Conservation (phyloP, 2,329 filamentous ascomycete species). For the Leptographium lundbergii region DNA sequence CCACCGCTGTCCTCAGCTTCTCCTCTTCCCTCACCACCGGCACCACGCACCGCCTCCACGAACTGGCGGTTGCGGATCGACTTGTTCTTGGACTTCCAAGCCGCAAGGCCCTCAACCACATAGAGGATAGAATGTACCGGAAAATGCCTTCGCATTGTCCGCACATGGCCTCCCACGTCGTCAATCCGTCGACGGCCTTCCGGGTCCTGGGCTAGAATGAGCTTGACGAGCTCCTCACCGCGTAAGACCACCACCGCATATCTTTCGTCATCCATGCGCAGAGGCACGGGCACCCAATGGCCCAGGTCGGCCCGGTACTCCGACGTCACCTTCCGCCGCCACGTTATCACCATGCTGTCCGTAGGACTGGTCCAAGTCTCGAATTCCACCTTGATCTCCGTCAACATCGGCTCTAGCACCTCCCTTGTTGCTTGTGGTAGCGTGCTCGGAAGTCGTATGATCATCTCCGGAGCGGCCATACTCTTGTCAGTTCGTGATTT, state of each 20-base stretch:
- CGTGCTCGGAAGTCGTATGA: conserved; percentile 52
- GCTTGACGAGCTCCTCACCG: conserved; percentile 52
- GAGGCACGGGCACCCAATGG: conserved; percentile 50
- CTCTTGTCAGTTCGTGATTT: conserved; percentile 63
- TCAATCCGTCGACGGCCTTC: not conserved
- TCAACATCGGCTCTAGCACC: conserved; percentile 37
- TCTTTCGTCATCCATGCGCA: conserved; percentile 39
- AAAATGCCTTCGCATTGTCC: conserved; percentile 40
- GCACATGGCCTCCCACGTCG: conserved; percentile 44
- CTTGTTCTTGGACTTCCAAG: conserved; percentile 57
- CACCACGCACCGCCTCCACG: conserved; percentile 45
- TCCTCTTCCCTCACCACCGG: not conserved
- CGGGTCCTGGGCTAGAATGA: conserved; percentile 29
- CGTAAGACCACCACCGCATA: conserved; percentile 50
- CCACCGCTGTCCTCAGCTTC: conserved; percentile 9
- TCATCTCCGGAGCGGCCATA: conserved; percentile 62
- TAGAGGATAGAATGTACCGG: conserved; percentile 47
- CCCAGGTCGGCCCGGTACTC: conserved; percentile 47
- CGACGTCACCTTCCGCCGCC: conserved; percentile 55
- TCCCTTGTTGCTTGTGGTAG: conserved; percentile 34
- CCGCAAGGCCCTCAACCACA: conserved; percentile 54
- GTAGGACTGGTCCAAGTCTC: conserved; percentile 31
- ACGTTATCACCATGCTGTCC: conserved; percentile 48
- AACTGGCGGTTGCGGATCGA: conserved; percentile 57
- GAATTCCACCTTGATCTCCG: conserved; percentile 34